A percentile compares a stretch with the other conserved stretches of the same genome.
Evolutionary conservation across 192 early-diverging fungal genomes (phyloP).

Genomic region (Podila verticillata): DNA sequence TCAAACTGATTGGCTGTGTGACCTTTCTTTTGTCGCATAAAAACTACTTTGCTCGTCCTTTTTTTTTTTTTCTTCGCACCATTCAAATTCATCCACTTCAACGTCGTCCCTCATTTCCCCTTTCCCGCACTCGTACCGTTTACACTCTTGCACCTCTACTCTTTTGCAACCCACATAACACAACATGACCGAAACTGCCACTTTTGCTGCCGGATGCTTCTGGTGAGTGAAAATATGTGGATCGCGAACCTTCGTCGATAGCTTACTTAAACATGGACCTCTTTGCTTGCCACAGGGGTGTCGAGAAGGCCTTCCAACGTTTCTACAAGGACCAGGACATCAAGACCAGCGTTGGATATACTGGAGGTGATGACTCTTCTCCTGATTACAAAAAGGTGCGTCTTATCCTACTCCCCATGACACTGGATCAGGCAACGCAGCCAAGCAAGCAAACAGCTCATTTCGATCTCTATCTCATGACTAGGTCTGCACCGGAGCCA

Average conservation of each 20-base stretch:
- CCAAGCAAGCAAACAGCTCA: no score
- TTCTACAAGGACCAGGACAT: slow-evolving; percentile 60
- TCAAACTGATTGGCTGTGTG: not conserved
- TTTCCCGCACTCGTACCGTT: not conserved
- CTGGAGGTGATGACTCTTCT: slow-evolving; percentile 53
- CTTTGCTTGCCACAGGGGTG: slow-evolving; percentile 53
- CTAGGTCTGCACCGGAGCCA: slow-evolving; percentile 76
- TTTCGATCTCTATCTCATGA: not conserved
- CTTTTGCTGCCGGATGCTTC: slow-evolving; percentile 95
- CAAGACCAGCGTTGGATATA: slow-evolving; percentile 64
- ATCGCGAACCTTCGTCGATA: not conserved
- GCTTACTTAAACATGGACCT: not conserved
- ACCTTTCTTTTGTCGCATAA: not conserved
- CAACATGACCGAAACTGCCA: slow-evolving; percentile 66
- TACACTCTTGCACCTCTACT: not conserved
- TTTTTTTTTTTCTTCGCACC: not conserved
- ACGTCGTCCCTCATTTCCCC: not conserved
- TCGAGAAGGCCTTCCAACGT: slow-evolving; percentile 61
- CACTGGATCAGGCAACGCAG: not conserved
- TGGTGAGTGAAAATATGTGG: slow-evolving; percentile 62
- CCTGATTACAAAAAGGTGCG: slow-evolving; percentile 62
- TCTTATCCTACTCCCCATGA: no score
- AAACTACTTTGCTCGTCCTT: not conserved
- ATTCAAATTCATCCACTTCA: not conserved
- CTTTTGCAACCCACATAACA: not conserved